Conservation (phyloP, 306 rosid species). For the Abrus precatorius region DNA sequence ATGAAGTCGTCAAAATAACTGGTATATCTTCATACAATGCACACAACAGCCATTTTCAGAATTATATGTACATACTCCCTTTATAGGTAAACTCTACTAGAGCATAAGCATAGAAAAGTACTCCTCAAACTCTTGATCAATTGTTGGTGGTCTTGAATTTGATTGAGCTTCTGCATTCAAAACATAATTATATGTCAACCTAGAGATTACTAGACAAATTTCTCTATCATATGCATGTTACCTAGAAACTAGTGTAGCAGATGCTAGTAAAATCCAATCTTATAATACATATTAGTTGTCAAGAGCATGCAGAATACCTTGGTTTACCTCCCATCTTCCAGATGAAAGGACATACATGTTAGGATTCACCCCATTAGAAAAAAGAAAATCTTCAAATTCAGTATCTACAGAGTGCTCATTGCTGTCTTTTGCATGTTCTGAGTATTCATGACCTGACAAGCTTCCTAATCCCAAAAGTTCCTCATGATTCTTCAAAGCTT, state of each 20-base stretch:
- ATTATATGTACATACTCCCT: constrained; percentile 42
- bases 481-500: constrained; percentile 53
- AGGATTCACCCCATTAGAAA: constrained; percentile 58
- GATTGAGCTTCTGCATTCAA: constrained; percentile 77
- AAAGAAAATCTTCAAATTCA: constrained; percentile 66
- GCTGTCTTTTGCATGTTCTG: constrained; percentile 53
- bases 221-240: constrained; percentile 23
- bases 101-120: constrained; percentile 88
- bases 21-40: constrained; percentile 25
- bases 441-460: constrained; percentile 45
- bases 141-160: constrained; percentile 71
- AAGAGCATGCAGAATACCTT: constrained; percentile 59
- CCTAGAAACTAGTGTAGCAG: constrained; percentile 4
- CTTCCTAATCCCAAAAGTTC: constrained; percentile 54
- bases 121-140: constrained; percentile 93
- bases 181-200: constrained; percentile 27
- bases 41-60: constrained; percentile 12
- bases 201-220: background rate
- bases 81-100: constrained; percentile 50
- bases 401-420: constrained; percentile 54
- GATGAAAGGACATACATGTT: constrained; percentile 69
- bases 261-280: background rate
- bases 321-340: constrained; percentile 66
- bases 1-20: constrained; percentile 30
- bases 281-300: background rate